Percentiles rank a stretch among this genome's conserved stretches.
Conservation (phyloP, 306 rosid genomes). For the Dalbergia cultrata region DNA sequence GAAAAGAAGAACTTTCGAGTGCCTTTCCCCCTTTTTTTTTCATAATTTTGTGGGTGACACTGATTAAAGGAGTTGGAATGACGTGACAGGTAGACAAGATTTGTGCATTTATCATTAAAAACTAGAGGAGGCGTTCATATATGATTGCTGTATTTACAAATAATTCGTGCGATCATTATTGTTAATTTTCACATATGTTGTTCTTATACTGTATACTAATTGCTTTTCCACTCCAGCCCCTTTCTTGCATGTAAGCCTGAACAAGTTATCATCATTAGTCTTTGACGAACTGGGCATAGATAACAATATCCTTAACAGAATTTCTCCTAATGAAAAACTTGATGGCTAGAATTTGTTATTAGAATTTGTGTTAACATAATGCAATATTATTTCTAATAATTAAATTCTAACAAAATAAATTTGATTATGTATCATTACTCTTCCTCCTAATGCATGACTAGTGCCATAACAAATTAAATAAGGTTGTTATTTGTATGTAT, state of each 20-base stretch:
- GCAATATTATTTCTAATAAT: no score
- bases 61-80: background rate
- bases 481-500: no score
- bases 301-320: background rate
- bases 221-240: background rate
- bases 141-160: background rate
- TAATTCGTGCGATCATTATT: background rate
- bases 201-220: background rate
- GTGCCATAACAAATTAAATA: no score
- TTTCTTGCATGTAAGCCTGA: constrained; percentile 36
- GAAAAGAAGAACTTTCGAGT: background rate
- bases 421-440: no score
- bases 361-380: no score
- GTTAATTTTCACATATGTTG: background rate
- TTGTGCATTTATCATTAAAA: background rate
- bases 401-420: no score
- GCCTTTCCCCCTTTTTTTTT: no score
- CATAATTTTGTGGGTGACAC: background rate
- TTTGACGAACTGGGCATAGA: background rate
- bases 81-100: background rate
- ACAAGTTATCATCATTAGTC: constrained; percentile 28
- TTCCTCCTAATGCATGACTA: no score
- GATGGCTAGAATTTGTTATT: no score
- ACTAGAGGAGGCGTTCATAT: background rate
- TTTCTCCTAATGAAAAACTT: no score